These are phyloP conservation scores for Ogataea nonfermentans DNA, from an alignment of 805 yeast species.

Conservation along the genomic window DNA sequence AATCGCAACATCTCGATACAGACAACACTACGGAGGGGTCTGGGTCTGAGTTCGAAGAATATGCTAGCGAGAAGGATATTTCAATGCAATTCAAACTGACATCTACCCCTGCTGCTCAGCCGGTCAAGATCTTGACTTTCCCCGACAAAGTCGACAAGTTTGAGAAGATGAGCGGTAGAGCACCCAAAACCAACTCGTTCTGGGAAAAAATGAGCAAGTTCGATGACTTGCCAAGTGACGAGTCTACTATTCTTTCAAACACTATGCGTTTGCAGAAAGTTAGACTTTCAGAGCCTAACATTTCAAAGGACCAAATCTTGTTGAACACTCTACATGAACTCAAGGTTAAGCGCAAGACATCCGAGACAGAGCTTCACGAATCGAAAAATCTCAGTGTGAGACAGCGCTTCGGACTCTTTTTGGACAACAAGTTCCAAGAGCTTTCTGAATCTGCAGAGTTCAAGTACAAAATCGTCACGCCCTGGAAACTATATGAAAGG, in stretches of 20 bases:
- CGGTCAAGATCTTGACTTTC: constrained; percentile 15
- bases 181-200: constrained; percentile 14
- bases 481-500: constrained; percentile 28
- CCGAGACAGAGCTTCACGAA: constrained; percentile 2
- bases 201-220: constrained; percentile 12
- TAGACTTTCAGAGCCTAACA: constrained; percentile 9
- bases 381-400: constrained; percentile 14
- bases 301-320: constrained; percentile 1
- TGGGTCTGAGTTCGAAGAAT: constrained; percentile 5
- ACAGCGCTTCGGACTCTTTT: constrained; percentile 28
- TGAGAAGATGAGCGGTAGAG: constrained; percentile 31
- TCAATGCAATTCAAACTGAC: constrained; percentile 6
- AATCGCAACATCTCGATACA: constrained; percentile 8
- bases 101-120: constrained; percentile 10
- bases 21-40: constrained; percentile 8
- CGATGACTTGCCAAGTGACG: constrained; percentile 2
- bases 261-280: constrained; percentile 6
- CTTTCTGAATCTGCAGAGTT: constrained; percentile 30
- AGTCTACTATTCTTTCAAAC: not conserved
- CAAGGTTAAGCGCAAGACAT: constrained; percentile 4
- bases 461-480: constrained; percentile 26
- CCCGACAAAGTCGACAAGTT: constrained; percentile 31
- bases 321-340: constrained; percentile 3
- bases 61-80: not conserved
- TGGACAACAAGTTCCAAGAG: constrained; percentile 29